Evolutionary conservation across 768 basidiomycete species (phyloP).

Genomic region (Naganishia friedmannii): DNA sequence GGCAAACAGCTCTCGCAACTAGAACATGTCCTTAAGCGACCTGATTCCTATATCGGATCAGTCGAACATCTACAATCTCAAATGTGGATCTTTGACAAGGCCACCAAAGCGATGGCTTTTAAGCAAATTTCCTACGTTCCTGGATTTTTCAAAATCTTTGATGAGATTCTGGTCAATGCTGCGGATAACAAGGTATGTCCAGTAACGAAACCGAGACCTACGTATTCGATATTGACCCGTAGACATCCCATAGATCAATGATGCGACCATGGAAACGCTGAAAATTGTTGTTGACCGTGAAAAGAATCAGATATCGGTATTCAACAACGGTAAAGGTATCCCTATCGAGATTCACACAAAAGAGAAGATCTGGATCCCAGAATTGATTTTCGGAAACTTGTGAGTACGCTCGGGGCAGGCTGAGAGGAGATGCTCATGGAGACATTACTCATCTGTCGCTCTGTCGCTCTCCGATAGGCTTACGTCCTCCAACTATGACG

Average conservation of each 20-base stretch:
- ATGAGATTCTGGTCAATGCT: constrained; percentile 98
- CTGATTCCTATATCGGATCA: constrained; percentile 78
- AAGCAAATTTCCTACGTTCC: constrained; percentile 74
- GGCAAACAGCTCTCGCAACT: constrained; percentile 75
- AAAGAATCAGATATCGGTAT: constrained; percentile 79
- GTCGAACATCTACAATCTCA: constrained; percentile 78
- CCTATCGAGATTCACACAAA: constrained; percentile 91
- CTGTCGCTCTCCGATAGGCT: constrained; percentile 52
- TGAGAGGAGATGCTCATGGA: background rate
- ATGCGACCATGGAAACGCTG: constrained; percentile 81
- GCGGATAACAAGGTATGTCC: constrained; percentile 93
- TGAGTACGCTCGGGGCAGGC: constrained; percentile 32
- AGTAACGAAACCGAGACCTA: background rate
- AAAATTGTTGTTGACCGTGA: constrained; percentile 84
- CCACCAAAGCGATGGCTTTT: constrained; percentile 75
- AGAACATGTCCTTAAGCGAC: constrained; percentile 66
- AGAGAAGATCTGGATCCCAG: constrained; percentile 92
- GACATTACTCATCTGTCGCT: background rate
- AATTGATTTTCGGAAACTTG: constrained; percentile 94
- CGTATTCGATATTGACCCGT: background rate
- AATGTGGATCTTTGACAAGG: constrained; percentile 92
- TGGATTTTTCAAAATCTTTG: constrained; percentile 98
- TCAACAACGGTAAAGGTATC: constrained; percentile 93
- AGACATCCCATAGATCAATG: constrained; percentile 68
- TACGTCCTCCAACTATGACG: constrained; percentile 95